A percentile compares a stretch with the other conserved stretches of the same genome.
phyloP scores from a whole-genome alignment of 345 rosid genomes.

The Mercurialis annua region DNA sequence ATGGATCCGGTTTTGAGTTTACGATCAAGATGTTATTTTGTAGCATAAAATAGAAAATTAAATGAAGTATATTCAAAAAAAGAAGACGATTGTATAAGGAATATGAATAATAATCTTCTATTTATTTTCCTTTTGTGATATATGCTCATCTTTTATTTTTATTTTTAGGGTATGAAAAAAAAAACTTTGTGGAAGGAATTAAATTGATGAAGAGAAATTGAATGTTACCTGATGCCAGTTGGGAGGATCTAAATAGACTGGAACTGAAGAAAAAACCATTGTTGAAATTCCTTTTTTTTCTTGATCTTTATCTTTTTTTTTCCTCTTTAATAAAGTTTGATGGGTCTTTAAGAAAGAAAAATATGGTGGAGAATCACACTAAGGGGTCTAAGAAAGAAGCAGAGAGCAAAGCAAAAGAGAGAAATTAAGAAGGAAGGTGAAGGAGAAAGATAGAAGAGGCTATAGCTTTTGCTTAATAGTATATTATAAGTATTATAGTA shows the following conservation, averaged over 20 bases:
- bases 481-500: slow-evolving; percentile 8
- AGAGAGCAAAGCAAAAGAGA: slow-evolving; percentile 42
- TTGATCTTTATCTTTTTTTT: slow-evolving; percentile 23
- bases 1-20: too few species aligned
- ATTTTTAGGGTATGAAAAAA: neutral
- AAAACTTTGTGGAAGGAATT: slow-evolving; percentile 23
- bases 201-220: slow-evolving; percentile 7
- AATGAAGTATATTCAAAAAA: slow-evolving; percentile 49
- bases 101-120: slow-evolving; percentile 60
- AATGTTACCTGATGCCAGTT: slow-evolving; percentile 69
- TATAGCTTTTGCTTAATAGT: slow-evolving; percentile 20
- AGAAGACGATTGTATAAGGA: slow-evolving; percentile 39
- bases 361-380: slow-evolving; percentile 67
- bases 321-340: slow-evolving; percentile 62
- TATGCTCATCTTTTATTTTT: slow-evolving; percentile 16
- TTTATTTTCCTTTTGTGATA: slow-evolving; percentile 20
- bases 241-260: slow-evolving; percentile 60
- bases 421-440: slow-evolving; percentile 16
- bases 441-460: slow-evolving; percentile 31
- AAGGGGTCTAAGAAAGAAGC: slow-evolving; percentile 40
- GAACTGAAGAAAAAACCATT: slow-evolving; percentile 71
- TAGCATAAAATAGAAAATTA: slow-evolving; percentile 20
- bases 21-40: slow-evolving; percentile 9
- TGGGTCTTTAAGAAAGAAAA: slow-evolving; percentile 51
- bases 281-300: slow-evolving; percentile 20